Percentiles rank a stretch among this genome's conserved stretches.
These are phyloP conservation scores for Hymenoscyphus repandus DNA, from an alignment of 2,329 filamentous ascomycete genomes.

Conservation along the genomic window DNA sequence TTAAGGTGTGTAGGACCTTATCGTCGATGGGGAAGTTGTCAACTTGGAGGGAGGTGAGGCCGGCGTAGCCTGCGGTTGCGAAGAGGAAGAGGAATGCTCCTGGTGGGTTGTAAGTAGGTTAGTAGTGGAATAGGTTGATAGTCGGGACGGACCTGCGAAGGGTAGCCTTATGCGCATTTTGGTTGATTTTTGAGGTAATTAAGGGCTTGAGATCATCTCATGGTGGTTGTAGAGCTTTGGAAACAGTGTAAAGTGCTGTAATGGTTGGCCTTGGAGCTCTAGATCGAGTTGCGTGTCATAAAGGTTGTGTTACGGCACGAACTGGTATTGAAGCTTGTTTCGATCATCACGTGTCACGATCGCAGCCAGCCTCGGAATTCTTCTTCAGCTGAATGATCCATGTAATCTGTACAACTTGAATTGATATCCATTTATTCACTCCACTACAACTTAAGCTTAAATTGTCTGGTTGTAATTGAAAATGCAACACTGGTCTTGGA, in stretches of 20 bases:
- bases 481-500: too few species aligned
- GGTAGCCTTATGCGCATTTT: constrained; percentile 80
- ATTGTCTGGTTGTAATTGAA: too few species aligned
- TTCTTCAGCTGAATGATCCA: too few species aligned
- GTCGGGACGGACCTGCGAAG: constrained; percentile 66
- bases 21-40: constrained; percentile 62
- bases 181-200: background rate
- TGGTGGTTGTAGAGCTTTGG: background rate
- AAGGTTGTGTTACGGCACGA: background rate
- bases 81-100: constrained; percentile 66
- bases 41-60: constrained; percentile 62
- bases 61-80: constrained; percentile 71
- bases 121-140: background rate
- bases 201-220: background rate
- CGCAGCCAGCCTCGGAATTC: too few species aligned
- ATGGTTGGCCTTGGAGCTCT: background rate
- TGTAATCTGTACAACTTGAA: too few species aligned
- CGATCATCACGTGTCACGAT: background rate
- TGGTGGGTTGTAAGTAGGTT: constrained; percentile 33
- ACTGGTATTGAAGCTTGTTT: background rate
- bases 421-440: too few species aligned
- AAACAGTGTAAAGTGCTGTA: background rate
- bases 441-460: too few species aligned
- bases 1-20: constrained; percentile 80
- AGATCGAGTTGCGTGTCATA: background rate